phyloP scores from a whole-genome alignment of 345 rosid species.

The Hibiscus mutabilis region DNA sequence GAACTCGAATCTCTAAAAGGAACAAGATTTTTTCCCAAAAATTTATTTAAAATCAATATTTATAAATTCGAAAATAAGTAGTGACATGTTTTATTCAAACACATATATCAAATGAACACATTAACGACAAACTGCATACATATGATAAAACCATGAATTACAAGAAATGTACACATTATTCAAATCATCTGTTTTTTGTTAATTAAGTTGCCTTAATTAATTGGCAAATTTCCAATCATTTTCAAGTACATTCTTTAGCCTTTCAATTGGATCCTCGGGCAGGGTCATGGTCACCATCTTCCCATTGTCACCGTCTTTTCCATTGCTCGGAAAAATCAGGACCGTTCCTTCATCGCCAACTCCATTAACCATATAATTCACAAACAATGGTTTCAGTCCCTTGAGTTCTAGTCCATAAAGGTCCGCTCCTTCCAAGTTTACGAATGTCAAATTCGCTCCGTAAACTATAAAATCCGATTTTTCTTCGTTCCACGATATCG shows the following conservation, averaged over 20 bases:
- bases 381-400: conserved; percentile 39
- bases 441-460: conserved; percentile 64
- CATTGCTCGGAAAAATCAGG: conserved; percentile 32
- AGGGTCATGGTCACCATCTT: conserved; percentile 33
- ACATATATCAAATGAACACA: too few relatives aligned
- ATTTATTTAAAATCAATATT: too few relatives aligned
- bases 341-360: conserved; percentile 60
- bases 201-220: not conserved
- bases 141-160: not conserved
- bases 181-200: not conserved
- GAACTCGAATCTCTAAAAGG: too few relatives aligned
- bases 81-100: too few relatives aligned
- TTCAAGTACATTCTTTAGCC: conserved; percentile 30
- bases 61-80: too few relatives aligned
- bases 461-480: conserved; percentile 36
- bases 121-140: too few relatives aligned
- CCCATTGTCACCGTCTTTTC: conserved; percentile 16
- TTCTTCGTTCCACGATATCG: conserved; percentile 14
- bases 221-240: conserved; percentile 15
- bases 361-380: conserved; percentile 42
- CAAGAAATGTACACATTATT: not conserved
- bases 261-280: conserved; percentile 30
- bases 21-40: too few relatives aligned
- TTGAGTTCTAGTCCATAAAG: conserved; percentile 42
- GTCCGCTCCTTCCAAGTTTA: conserved; percentile 42